phyloP scores from a whole-genome alignment of 106 monocot species.

The Apostasia ramifera region DNA sequence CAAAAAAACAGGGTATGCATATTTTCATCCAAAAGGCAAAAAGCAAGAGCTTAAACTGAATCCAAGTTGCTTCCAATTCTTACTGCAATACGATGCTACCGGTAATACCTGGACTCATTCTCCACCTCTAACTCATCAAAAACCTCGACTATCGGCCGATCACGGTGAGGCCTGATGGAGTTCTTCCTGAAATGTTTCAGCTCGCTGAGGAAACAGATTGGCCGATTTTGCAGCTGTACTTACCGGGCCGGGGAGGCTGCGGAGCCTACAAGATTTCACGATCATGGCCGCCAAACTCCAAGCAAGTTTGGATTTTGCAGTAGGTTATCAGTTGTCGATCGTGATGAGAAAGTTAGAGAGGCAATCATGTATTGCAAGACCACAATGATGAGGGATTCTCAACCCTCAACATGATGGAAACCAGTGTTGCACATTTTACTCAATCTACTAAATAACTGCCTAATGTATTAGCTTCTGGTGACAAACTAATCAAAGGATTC shows the following conservation, averaged over 20 bases:
- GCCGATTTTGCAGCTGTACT: background rate
- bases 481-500: too few species aligned
- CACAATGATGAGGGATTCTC: background rate
- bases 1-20: too few species aligned
- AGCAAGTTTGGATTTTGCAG: background rate
- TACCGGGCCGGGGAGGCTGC: background rate
- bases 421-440: too few species aligned
- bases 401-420: background rate
- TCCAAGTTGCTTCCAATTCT: too few species aligned
- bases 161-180: background rate
- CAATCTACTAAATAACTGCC: too few species aligned
- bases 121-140: background rate
- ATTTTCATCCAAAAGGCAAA: too few species aligned
- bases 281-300: too few species aligned
- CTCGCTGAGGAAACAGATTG: background rate
- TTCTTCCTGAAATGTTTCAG: background rate
- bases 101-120: too few species aligned
- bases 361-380: conserved; percentile 14
- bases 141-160: background rate
- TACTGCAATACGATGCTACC: too few species aligned
- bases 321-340: conserved; percentile 2
- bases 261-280: background rate
- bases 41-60: too few species aligned
- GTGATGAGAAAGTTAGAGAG: conserved; percentile 10
- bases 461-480: too few species aligned